A percentile compares a stretch with the other conserved stretches of the same genome.
Evolutionary conservation across 129 eudicot species (phyloP).

Genomic region (Flaveria bidentis): DNA sequence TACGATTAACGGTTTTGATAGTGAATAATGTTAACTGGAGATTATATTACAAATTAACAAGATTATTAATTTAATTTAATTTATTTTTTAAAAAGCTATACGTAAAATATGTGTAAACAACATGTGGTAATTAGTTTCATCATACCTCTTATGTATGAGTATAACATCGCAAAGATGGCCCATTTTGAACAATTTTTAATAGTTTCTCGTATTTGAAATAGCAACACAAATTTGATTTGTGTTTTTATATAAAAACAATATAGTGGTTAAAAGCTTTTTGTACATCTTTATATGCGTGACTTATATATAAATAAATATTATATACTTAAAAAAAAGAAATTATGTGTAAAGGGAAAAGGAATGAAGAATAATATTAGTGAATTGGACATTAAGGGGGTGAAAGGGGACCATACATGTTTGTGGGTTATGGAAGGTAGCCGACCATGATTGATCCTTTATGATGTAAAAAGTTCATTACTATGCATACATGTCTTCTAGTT

Average conservation of each 20-base stretch:
- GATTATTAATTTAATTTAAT: no score
- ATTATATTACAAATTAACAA: no score
- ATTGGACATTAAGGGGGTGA: conserved; percentile 24
- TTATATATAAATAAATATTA: not conserved
- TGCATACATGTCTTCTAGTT: conserved; percentile 33
- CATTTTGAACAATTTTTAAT: not conserved
- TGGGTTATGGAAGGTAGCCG: conserved; percentile 36
- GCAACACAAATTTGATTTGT: not conserved
- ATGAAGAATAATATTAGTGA: conserved; percentile 31
- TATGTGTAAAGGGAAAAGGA: conserved; percentile 34
- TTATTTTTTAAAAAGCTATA: no score
- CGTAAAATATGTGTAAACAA: no score
- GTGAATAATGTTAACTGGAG: no score
- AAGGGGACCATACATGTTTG: conserved; percentile 42
- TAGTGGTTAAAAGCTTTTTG: conserved; percentile 12
- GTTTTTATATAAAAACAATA: not conserved
- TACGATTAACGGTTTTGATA: no score
- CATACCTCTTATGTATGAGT: not conserved
- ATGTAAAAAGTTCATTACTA: conserved; percentile 27
- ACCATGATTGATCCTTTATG: conserved; percentile 40
- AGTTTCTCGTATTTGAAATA: not conserved
- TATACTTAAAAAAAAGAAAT: conserved; percentile 12
- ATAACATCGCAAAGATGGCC: not conserved
- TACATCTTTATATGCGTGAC: conserved; percentile 18
- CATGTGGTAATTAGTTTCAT: no score